A percentile compares a stretch with the other conserved stretches of the same genome.
phyloP scores from a whole-genome alignment of 768 basidiomycete species.

The Amanita exitialis region DNA sequence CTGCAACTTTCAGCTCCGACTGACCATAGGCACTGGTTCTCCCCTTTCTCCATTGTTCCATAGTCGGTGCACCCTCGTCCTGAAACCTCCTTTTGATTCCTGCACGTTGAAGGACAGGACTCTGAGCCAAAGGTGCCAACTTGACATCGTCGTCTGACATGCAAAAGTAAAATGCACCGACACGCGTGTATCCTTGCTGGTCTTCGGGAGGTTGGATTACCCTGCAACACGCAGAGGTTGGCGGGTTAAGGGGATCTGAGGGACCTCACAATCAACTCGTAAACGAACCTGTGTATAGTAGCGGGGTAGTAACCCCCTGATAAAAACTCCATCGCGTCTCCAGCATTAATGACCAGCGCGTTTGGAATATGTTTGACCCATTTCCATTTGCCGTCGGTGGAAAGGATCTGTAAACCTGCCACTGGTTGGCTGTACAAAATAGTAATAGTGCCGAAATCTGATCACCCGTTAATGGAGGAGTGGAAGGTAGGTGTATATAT shows the following conservation, averaged over 20 bases:
- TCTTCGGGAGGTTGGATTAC: conserved; percentile 50
- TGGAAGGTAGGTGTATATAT: background rate
- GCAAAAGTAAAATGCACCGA: conserved; percentile 51
- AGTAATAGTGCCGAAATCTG: conserved; percentile 45
- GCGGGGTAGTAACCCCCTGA: conserved; percentile 51
- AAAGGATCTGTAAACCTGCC: conserved; percentile 46
- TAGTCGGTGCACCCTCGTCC: conserved; percentile 34
- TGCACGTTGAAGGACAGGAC: conserved; percentile 35
- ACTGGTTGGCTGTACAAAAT: conserved; percentile 52
- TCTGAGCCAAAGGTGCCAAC: conserved; percentile 33
- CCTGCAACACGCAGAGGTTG: conserved; percentile 14
- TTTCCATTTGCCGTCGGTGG: conserved; percentile 40
- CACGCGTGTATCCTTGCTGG: conserved; percentile 36
- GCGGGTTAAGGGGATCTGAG: too few species aligned
- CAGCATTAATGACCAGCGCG: conserved; percentile 50
- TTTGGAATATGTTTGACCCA: conserved; percentile 52
- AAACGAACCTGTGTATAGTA: conserved; percentile 36
- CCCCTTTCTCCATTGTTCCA: conserved; percentile 41
- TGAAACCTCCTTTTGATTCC: conserved; percentile 29
- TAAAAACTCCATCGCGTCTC: conserved; percentile 50
- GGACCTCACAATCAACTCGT: too few species aligned
- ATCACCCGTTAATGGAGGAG: background rate
- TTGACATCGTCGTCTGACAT: conserved; percentile 39
- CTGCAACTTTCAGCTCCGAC: conserved; percentile 26
- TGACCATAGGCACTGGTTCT: conserved; percentile 44